These are phyloP conservation scores for Amauroascus verrucosus DNA, from an alignment of 2,329 filamentous ascomycete species.

Conservation along the genomic window DNA sequence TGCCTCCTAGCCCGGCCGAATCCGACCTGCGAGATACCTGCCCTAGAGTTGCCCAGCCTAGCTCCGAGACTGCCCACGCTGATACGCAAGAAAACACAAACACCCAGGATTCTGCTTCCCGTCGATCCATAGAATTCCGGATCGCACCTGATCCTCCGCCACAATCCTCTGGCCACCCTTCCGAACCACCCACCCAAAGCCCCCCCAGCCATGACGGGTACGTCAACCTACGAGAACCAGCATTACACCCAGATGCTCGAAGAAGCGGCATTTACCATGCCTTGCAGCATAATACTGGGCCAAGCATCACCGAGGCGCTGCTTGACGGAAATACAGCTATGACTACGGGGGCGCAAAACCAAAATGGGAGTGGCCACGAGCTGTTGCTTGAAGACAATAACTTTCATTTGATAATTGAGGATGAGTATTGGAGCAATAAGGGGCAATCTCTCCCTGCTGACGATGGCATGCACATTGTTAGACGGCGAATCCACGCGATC, in stretches of 20 bases:
- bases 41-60: neutral
- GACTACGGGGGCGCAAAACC: neutral
- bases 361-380: neutral
- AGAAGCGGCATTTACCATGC: neutral
- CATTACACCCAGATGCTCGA: neutral
- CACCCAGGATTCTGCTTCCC: neutral
- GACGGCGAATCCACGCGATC: constrained; percentile 58
- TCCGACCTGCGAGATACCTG: neutral
- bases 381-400: neutral
- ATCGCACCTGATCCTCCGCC: neutral
- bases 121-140: neutral
- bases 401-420: neutral
- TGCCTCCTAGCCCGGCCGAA: neutral
- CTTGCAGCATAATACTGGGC: constrained; percentile 14
- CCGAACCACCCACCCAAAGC: neutral
- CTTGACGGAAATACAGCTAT: neutral
- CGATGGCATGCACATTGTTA: constrained; percentile 62
- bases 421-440: constrained; percentile 3
- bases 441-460: constrained; percentile 53
- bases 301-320: constrained; percentile 14
- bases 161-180: neutral
- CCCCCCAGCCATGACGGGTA: neutral
- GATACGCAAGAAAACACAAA: neutral
- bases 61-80: neutral
- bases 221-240: neutral